Evolutionary conservation across 164 flowering plant genomes (phyloP), one percentile per base, ranked within the genome.

Genomic region (Houttuynia cordata): DNA sequence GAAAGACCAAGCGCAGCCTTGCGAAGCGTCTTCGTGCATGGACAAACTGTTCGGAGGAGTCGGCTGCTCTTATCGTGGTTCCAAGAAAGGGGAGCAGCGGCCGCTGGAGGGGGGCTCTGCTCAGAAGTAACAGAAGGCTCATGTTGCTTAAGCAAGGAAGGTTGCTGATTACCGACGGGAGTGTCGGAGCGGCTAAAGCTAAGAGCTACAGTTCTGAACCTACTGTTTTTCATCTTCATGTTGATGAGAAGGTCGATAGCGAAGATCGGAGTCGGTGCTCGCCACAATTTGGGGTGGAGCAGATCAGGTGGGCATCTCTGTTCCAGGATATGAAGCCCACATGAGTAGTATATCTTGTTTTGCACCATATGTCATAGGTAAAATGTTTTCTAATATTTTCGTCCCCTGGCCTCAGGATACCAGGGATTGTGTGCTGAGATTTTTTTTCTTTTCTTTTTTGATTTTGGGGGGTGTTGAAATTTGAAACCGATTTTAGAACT

Each of bases 311-410:
- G 96, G 79, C 84, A 58, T n/a, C 84, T 4, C 74, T 86, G 79
- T 88, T 88, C 70, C 84, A 80, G 50, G 82, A 84, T 58, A 52
- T 88, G 78, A 84, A 83, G 63, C 96, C 96, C 37, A 86, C 88
- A 61, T 86, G 83, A 83, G 56, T 57, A 10, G 17, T 42, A 10
- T 8, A 10, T 3, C 9, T 3, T 42, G 49, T 14, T 42, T 42
- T 14, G 1, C 12, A 14, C 49, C 12, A 42, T 42, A 30, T 30
- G 37, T 30, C 37, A 30, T 30, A 30, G 37, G 37, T 30, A 30
- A 30, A 30, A 30, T 30, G 6, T 30, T 30, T 30, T 30, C 37
- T 2, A 30, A 30, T 30, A 30, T 30, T 30, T 30, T 30, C 37
- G 37, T 30, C 37, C 37, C 37, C 37, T 30, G 37, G 37, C 37